phyloP scores from a whole-genome alignment of 805 yeast species.

The Metschnikowia vanudenii region DNA sequence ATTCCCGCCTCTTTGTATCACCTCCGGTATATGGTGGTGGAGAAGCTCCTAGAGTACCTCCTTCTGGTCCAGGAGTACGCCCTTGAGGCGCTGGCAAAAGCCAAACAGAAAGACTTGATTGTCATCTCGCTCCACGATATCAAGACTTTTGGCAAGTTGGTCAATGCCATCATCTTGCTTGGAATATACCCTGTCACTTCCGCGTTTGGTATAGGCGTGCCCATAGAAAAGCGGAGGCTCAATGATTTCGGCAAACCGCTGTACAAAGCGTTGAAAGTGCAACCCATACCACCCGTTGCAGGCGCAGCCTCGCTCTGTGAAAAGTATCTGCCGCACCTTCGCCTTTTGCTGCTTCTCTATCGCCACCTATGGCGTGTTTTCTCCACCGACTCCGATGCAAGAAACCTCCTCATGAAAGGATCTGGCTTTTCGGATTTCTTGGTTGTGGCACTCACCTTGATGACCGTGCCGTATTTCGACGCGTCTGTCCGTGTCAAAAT shows the following conservation, averaged over 20 bases:
- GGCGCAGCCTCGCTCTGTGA: conserved; percentile 1
- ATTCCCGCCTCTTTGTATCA: not conserved
- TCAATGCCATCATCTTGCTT: conserved; percentile 63
- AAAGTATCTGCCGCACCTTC: conserved; percentile 13
- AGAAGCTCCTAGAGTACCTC: conserved; percentile 37
- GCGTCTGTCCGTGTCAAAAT: conserved; percentile 11
- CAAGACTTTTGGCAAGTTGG: conserved; percentile 63
- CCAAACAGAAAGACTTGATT: conserved; percentile 34
- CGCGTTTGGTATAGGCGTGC: conserved; percentile 55
- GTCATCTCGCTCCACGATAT: conserved; percentile 84
- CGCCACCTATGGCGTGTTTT: conserved; percentile 35
- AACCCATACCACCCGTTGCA: conserved; percentile 13
- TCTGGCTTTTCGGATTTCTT: conserved; percentile 64
- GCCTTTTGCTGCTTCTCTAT: conserved; percentile 30
- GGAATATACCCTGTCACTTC: conserved; percentile 70
- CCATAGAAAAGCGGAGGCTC: conserved; percentile 57
- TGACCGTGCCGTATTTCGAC: conserved; percentile 31
- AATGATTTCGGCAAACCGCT: conserved; percentile 42
- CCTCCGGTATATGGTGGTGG: conserved; percentile 26
- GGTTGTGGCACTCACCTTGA: conserved; percentile 46
- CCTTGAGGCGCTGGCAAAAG: conserved; percentile 14
- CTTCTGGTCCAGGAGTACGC: conserved; percentile 40
- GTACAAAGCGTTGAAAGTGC: conserved; percentile 27
- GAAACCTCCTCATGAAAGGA: conserved; percentile 57
- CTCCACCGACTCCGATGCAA: conserved; percentile 45